phyloP scores from a whole-genome alignment of 176 grass and related monocot genomes.

The Oryza brachyantha region DNA sequence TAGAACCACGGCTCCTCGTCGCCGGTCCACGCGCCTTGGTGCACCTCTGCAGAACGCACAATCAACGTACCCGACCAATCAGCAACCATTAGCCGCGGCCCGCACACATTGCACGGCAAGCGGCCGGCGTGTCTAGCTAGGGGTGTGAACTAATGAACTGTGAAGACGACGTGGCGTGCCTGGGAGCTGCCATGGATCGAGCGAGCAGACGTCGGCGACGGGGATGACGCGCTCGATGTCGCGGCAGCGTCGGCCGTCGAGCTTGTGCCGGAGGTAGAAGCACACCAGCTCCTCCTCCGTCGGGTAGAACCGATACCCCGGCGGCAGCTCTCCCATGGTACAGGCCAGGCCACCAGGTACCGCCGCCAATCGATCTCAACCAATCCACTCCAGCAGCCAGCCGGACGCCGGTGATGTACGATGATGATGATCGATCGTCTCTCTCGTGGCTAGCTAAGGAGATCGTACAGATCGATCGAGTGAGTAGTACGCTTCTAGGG shows the following conservation, averaged over 20 bases:
- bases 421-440: too few species aligned
- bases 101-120: not conserved
- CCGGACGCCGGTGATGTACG: not conserved
- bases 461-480: conserved; percentile 6
- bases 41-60: conserved; percentile 38
- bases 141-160: not conserved
- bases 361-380: not conserved
- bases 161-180: conserved; percentile 25
- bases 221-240: conserved; percentile 82
- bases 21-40: conserved; percentile 12
- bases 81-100: not conserved
- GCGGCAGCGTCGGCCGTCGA: conserved; percentile 36
- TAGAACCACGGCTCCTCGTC: conserved; percentile 87
- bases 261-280: conserved; percentile 88
- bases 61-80: not conserved
- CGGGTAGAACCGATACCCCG: conserved; percentile 81
- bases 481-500: conserved; percentile 34
- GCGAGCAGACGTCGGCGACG: conserved; percentile 57
- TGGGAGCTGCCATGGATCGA: conserved; percentile 78
- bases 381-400: not conserved
- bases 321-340: conserved; percentile 52
- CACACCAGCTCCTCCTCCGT: conserved; percentile 87
- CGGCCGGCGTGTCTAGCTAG: not conserved
- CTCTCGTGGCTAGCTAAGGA: not conserved
- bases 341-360: too few species aligned